Evolutionary conservation across 2,329 filamentous ascomycete genomes (phyloP), one percentile per base, ranked within the genome.

Genomic region (Pseudogymnoascus sp.): DNA sequence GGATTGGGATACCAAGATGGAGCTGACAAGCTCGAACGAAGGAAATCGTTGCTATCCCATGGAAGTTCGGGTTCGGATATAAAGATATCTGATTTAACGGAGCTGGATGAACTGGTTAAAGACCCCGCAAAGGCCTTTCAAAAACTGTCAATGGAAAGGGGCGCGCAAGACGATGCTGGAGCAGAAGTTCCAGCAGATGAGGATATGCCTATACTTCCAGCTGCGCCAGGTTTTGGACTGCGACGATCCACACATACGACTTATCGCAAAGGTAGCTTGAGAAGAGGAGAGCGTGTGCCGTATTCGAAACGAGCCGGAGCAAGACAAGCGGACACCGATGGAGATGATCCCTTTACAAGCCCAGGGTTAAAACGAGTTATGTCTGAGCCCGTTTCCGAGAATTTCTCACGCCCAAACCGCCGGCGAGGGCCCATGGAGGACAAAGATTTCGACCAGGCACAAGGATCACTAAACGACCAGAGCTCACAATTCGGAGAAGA

Each of bases 221-320:
- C 88, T 62, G 86, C 82, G 61, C 76, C 88, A 18, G 90, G 90
- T 3, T 86, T 88, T 73, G 90, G 90, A 33, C 77, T 99, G 57
- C 88, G 94, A 67, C 85, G 94, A 64, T 97, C 94, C 11, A 99
- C 92, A 18, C 84, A 90, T 60, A 99, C 94, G 4, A 93, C 90
- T 25, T 97, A 97, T 73, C 81, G 92, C 68, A 90, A 86, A 68
- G 92, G 92, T 35, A 97, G 92, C 76, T 74, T 96, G 64, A 87
- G 89, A 58, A 90, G 87, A 66, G 88, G 89, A 22, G 89, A 94
- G 63, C 83, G 89, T 60, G 79, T 85, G 3, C 85, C 88, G 0
- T 88, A 91, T 66, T 88, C 90, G 1, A 90, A 90, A 73, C 84
- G 93, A 38, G 79, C 85, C 47, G 79, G 79, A 4, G 81, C 83